A percentile compares a stretch with the other conserved stretches of the same genome.
Evolutionary conservation across 768 basidiomycete species (phyloP).

Genomic region (Butyriboletus loyo): DNA sequence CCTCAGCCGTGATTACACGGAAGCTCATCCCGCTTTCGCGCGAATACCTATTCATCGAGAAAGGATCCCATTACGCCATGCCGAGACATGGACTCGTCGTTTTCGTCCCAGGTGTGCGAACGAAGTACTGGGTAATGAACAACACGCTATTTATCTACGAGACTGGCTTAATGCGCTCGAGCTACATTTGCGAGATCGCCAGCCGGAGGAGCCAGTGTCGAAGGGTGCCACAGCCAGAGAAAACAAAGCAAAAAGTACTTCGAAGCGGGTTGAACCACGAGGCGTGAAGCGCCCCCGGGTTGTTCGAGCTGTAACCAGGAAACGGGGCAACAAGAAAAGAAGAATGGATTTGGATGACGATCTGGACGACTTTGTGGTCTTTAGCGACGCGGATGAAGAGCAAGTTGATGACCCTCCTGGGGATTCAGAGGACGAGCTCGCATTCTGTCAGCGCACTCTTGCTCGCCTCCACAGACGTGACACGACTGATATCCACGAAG

Average conservation of each 20-base stretch:
- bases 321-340: constrained; percentile 50
- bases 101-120: constrained; percentile 73
- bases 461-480: constrained; percentile 15
- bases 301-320: constrained; percentile 49
- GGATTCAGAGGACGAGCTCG: constrained; percentile 38
- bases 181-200: constrained; percentile 39
- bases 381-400: constrained; percentile 35
- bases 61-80: constrained; percentile 14
- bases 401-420: constrained; percentile 31
- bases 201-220: constrained; percentile 1
- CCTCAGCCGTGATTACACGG: constrained; percentile 18
- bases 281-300: constrained; percentile 59
- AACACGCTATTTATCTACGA: constrained; percentile 64
- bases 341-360: constrained; percentile 54
- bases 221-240: constrained; percentile 1
- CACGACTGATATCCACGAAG: background rate
- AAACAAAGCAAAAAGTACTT: constrained; percentile 21
- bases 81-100: constrained; percentile 65
- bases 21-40: constrained; percentile 50
- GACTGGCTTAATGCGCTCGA: constrained; percentile 77
- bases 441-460: constrained; percentile 26
- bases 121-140: constrained; percentile 78
- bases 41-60: constrained; percentile 32
- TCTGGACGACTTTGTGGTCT: constrained; percentile 55
- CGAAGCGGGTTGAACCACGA: constrained; percentile 27